Conservation (phyloP, 163 green algal species). For the Chlamydomonas reinhardtii region DNA sequence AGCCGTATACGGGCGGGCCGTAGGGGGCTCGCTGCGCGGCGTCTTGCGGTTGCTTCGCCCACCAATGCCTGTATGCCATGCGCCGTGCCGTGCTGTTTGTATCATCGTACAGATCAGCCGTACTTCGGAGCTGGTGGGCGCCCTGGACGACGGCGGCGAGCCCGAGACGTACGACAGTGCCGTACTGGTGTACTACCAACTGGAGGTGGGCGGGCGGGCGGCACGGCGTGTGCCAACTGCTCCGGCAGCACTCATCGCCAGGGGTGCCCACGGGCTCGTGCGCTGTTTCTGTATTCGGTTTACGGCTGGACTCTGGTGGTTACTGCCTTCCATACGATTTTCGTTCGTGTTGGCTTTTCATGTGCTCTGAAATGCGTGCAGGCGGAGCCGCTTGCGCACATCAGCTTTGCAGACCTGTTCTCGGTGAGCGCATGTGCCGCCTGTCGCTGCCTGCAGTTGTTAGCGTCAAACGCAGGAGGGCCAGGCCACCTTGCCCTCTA, state of each 20-base stretch:
- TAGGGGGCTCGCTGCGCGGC: no score
- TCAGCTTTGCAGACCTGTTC: slow-evolving; percentile 24
- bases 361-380: no score
- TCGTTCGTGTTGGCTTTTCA: no score
- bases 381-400: neutral
- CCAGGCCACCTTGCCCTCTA: no score
- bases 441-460: neutral
- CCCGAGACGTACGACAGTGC: neutral
- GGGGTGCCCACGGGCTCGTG: no score
- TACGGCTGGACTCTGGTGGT: no score
- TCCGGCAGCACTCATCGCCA: no score
- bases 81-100: neutral
- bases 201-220: neutral
- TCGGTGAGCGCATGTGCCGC: neutral
- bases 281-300: no score
- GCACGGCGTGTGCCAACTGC: neutral
- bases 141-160: neutral
- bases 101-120: neutral
- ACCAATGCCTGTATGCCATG: neutral
- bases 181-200: neutral
- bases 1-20: no score
- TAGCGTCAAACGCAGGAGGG: no score
- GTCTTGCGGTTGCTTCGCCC: no score
- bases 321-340: no score
- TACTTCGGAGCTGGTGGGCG: slow-evolving; percentile 16